Evolutionary conservation across 2,329 filamentous ascomycete species (phyloP), one percentile per base, ranked within the genome.

Genomic region (Colletotrichum costaricense): DNA sequence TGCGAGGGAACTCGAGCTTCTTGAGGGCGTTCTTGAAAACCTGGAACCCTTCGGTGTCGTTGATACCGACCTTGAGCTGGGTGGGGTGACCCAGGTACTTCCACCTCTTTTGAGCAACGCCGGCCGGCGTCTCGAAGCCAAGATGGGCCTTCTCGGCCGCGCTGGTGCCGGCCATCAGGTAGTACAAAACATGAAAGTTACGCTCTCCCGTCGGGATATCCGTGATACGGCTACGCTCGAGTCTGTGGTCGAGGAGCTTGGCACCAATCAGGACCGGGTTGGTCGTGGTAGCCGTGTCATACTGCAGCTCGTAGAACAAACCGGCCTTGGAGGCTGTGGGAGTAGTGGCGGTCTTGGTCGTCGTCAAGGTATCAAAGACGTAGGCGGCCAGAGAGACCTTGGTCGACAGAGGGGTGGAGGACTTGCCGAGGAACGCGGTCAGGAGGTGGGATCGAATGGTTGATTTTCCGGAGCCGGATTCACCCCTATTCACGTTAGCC

Each of bases 151-250:
- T 98, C 82, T 99, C 97, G 4, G 95, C 94, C 4, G 91, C 88
- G 78, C 95, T 98, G 14, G 97, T 98, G 69, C 97, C 97, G 1
- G 96, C 93, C 35, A 99, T 86, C 4, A 99, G 90, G 81, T 99
- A 99, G 86, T 99, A 99, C 9, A 99, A 87, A 30, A 97, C 90
- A 83, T 99, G 97, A 81, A 98, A 98, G 82, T 97, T 98, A 57
- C 97, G 93, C 84, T 99, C 97, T 78, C 97, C 97, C 0, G 97
- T 98, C 0, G 97, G 97, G 0, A 98, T 95, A 54, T 95, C 91
- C 33, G 97, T 92, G 75, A 99, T 95, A 75, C 97, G 91, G 84
- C 95, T 98, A 70, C 97, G 89, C 84, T 99, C 97, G 60, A 99
- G 86, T 77, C 97, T 91, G 82, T 99, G 97, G 78, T 98, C 95